phyloP scores from a whole-genome alignment of 192 early-diverging fungal species.

The Geranomyces variabilis region DNA sequence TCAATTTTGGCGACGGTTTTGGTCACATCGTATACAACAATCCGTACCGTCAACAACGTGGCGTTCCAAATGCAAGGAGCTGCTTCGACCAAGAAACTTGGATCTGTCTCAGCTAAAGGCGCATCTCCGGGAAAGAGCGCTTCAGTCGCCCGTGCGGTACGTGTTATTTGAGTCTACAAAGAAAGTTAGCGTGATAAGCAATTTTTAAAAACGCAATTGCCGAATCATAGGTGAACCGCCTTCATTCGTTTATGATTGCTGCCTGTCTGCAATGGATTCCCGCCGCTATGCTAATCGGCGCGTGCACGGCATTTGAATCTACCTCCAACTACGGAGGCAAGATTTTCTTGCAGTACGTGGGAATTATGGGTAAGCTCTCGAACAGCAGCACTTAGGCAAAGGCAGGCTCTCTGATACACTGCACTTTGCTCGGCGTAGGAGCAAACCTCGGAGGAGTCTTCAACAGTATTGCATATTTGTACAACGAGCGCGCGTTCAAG shows the following conservation, averaged over 20 bases:
- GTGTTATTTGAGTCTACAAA: neutral
- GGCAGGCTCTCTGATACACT: too few relatives aligned
- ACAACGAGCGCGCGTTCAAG: constrained; percentile 12
- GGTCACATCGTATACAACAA: neutral
- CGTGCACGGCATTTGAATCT: neutral
- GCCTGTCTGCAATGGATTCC: constrained; percentile 20
- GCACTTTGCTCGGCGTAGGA: too few relatives aligned
- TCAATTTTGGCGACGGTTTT: neutral
- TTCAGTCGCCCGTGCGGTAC: neutral
- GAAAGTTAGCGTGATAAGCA: neutral
- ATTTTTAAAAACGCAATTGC: too few relatives aligned
- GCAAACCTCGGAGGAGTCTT: constrained; percentile 20
- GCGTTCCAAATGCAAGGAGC: neutral
- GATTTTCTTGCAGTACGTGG: constrained; percentile 3
- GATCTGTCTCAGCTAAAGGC: too few relatives aligned
- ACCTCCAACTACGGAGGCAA: neutral
- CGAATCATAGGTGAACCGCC: neutral
- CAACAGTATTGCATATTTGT: constrained; percentile 12
- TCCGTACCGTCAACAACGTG: constrained; percentile 6
- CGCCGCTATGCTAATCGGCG: constrained; percentile 4
- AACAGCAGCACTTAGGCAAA: neutral
- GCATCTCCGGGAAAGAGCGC: neutral
- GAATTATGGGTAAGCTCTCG: constrained; percentile 7
- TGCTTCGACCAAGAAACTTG: neutral
- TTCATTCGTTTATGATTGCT: constrained; percentile 19